phyloP scores from a whole-genome alignment of 225 moss, liverwort and hornwort species.

The Marchantia paleacea region DNA sequence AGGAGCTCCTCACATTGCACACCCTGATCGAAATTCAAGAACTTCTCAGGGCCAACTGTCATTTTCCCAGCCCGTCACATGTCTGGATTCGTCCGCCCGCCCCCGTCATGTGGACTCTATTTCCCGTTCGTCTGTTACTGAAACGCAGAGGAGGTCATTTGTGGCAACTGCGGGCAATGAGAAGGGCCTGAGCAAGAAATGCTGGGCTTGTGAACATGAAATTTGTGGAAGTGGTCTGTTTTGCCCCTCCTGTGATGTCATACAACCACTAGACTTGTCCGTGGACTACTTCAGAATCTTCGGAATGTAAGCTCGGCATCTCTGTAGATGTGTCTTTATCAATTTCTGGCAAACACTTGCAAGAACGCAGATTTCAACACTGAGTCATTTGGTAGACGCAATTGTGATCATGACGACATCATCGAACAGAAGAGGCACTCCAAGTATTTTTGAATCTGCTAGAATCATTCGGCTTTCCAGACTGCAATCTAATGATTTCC shows the following conservation, averaged over 20 bases:
- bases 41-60: neutral
- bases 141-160: neutral
- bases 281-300: constrained; percentile 73
- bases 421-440: too few species aligned
- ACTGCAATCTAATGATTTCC: neutral
- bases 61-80: neutral
- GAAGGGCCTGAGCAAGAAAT: neutral
- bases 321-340: neutral
- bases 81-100: neutral
- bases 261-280: constrained; percentile 57
- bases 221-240: constrained; percentile 26
- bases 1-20: neutral
- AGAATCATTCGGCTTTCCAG: neutral
- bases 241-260: constrained; percentile 39
- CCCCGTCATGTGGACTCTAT: neutral
- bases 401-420: too few species aligned
- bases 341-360: neutral
- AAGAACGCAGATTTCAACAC: neutral
- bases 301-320: constrained; percentile 51
- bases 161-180: neutral
- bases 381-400: neutral
- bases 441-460: neutral
- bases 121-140: neutral
- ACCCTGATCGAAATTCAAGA: neutral
- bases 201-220: constrained; percentile 38